Base-by-base conservation (phyloP, 1,139 yeast species). In the Zygoascus hellenicus region DNA sequence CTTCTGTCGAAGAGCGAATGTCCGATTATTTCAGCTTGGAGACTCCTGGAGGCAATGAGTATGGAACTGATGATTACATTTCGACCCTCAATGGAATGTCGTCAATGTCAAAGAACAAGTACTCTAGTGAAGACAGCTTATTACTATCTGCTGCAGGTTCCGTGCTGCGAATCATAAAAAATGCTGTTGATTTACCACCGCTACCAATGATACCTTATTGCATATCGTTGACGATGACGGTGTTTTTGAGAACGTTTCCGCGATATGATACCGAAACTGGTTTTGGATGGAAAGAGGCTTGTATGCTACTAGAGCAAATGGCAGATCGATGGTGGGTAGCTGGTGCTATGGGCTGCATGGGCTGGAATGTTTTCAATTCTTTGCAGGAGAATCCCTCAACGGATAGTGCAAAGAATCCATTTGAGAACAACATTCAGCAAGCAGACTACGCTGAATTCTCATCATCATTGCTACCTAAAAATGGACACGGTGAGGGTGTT, bases 341-440 rank as follows among this genome's bases (percentile, higher is more conserved):
- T 2, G 67, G 64, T 22, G 68, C 67, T 26, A 65, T 65, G 69
- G 63, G 66, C 13, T 57, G 61, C 33, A 64, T 65, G 68, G 69
- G 69, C 9, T 52, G 61, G 48, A 60, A 58, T 11, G 64, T 63
- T 28, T 64, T 64, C 49, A 54, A 55, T 32, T 54, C 54, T 42
- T 48, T 64, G 19, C 36, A 38, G 33, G 46, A 38, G 48, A 45
- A 26, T 40, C 48, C 31, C 1, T 40, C 38, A 11, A 33, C 15
- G 10, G 38, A 35, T n/a, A 32, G 40, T 14, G 44, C 29, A 16
- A 31, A 34, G 34, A 42, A 34, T n/a, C 36, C 35, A 9, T 40
- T 36, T 11, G 40, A 31, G 31, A 30, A 29, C 10, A 32, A 32
- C 11, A n/a, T 32, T 5, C 45, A 43, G 41, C 45, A 46, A 35